These are phyloP conservation scores for Colletotrichum godetiae DNA, from an alignment of 2,329 filamentous ascomycete species.

Conservation along the genomic window DNA sequence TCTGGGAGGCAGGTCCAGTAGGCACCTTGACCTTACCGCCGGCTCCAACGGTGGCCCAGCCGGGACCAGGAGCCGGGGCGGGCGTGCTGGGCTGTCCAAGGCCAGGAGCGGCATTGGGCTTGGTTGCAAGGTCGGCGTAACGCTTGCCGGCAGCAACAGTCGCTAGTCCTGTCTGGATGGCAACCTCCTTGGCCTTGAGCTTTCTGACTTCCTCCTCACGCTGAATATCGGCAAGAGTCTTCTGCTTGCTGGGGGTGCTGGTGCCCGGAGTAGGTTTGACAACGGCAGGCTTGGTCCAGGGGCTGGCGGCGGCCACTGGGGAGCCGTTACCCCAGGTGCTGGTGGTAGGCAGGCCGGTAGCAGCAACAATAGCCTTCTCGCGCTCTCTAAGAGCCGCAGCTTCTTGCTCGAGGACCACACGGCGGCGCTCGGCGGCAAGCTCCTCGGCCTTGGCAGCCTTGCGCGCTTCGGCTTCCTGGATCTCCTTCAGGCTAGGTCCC, in stretches of 20 bases:
- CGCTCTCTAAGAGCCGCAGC: conserved; percentile 68
- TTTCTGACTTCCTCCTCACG: conserved; percentile 95
- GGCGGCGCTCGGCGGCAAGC: conserved; percentile 79
- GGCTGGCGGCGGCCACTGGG: conserved; percentile 71
- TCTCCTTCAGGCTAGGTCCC: conserved; percentile 93
- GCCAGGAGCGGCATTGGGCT: conserved; percentile 38
- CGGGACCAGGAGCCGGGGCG: conserved; percentile 56
- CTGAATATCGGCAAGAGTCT: conserved; percentile 95
- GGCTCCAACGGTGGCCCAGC: conserved; percentile 96
- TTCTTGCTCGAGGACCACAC: conserved; percentile 84
- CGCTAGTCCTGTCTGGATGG: conserved; percentile 58
- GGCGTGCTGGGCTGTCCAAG: conserved; percentile 56
- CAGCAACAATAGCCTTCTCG: conserved; percentile 68
- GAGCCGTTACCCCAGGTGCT: conserved; percentile 90
- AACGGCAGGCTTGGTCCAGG: conserved; percentile 75
- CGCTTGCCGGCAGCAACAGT: conserved; percentile 76
- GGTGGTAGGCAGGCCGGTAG: conserved; percentile 84
- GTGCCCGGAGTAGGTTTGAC: conserved; percentile 51
- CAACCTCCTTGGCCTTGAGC: conserved; percentile 71
- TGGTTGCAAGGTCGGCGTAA: conserved; percentile 93
- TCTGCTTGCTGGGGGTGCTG: conserved; percentile 67
- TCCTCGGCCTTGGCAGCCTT: conserved; percentile 93
- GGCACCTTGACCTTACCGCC: conserved; percentile 90
- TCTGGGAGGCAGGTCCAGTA: conserved; percentile 64
- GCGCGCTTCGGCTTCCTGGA: conserved; percentile 93